phyloP scores from a whole-genome alignment of 495 filamentous ascomycete genomes.

The Penicillium alfredii region DNA sequence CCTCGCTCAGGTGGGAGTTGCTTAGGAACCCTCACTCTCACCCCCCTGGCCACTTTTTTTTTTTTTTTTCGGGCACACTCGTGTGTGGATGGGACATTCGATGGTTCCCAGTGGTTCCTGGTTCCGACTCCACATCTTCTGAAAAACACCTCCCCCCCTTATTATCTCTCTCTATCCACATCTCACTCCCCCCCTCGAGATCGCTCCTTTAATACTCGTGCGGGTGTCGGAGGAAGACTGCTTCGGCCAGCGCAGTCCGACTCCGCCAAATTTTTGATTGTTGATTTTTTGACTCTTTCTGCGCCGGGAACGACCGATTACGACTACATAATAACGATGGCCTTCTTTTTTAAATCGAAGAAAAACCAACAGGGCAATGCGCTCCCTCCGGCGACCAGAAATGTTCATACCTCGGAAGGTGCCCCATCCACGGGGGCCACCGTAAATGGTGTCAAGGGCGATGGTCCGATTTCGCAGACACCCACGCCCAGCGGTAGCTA shows the following conservation, averaged over 20 bases:
- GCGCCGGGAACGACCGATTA: slow-evolving; percentile 36
- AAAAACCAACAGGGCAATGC: slow-evolving; percentile 38
- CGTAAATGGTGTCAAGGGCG: slow-evolving; percentile 38
- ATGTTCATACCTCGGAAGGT: slow-evolving; percentile 46
- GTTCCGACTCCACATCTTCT: slow-evolving; percentile 25
- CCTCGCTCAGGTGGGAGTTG: too few species aligned
- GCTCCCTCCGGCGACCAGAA: slow-evolving; percentile 50
- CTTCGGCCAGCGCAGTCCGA: slow-evolving; percentile 12
- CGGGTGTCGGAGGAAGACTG: slow-evolving; percentile 9
- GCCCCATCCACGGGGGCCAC: slow-evolving; percentile 23
- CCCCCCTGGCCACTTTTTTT: slow-evolving; percentile 12
- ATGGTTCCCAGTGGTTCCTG: slow-evolving; percentile 24
- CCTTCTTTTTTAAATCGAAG: slow-evolving; percentile 51
- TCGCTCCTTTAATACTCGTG: slow-evolving; percentile 5
- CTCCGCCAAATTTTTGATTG: too few species aligned
- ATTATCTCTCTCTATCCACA: slow-evolving; percentile 1
- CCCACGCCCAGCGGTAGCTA: slow-evolving; percentile 59
- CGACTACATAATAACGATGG: slow-evolving; percentile 45
- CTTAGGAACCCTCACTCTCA: not conserved
- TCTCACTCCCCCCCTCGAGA: not conserved
- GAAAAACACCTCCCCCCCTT: slow-evolving; percentile 18
- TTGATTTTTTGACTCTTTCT: too few species aligned
- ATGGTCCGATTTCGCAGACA: slow-evolving; percentile 39
- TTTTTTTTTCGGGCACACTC: slow-evolving; percentile 18
- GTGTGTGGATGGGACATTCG: slow-evolving; percentile 20